These are phyloP conservation scores for Epicoccum nigrum DNA, from an alignment of 2,329 filamentous ascomycete genomes.

Conservation along the genomic window DNA sequence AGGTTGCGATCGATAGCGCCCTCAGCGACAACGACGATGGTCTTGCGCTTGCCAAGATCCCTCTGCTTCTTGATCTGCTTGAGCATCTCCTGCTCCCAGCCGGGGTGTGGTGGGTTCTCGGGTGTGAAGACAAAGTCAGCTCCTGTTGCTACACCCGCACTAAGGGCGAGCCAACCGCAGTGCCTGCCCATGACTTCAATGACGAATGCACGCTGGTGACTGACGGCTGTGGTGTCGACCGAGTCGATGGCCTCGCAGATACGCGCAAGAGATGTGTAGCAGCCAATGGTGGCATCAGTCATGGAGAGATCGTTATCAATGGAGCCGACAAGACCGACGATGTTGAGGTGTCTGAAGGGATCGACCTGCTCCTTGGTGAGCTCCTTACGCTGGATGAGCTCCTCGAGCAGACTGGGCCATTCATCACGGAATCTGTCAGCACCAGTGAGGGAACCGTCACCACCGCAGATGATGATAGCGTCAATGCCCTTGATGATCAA, in stretches of 20 bases:
- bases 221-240: conserved; percentile 92
- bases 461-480: conserved; percentile 93
- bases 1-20: conserved; percentile 75
- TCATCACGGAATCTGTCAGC: conserved; percentile 91
- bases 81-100: conserved; percentile 70
- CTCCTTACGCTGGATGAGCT: conserved; percentile 77
- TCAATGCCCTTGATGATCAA: conserved; percentile 93
- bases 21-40: conserved; percentile 96
- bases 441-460: conserved; percentile 87
- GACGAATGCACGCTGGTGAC: conserved; percentile 94
- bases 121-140: conserved; percentile 98
- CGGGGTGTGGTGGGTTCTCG: conserved; percentile 83
- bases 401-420: conserved; percentile 86
- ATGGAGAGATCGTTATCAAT: conserved; percentile 99
- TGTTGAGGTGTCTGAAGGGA: conserved; percentile 87
- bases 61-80: conserved; percentile 69
- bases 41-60: conserved; percentile 89
- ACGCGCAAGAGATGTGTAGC: conserved; percentile 88
- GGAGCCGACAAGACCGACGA: conserved; percentile 92
- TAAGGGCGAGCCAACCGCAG: conserved; percentile 95
- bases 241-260: conserved; percentile 97
- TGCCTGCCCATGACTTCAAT: conserved; percentile 96
- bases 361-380: conserved; percentile 73
- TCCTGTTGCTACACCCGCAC: conserved; percentile 92
- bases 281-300: conserved; percentile 96